Evolutionary conservation across 768 basidiomycete species (phyloP), one percentile per base, ranked within the genome.

Genomic region (Hericium coralloides): DNA sequence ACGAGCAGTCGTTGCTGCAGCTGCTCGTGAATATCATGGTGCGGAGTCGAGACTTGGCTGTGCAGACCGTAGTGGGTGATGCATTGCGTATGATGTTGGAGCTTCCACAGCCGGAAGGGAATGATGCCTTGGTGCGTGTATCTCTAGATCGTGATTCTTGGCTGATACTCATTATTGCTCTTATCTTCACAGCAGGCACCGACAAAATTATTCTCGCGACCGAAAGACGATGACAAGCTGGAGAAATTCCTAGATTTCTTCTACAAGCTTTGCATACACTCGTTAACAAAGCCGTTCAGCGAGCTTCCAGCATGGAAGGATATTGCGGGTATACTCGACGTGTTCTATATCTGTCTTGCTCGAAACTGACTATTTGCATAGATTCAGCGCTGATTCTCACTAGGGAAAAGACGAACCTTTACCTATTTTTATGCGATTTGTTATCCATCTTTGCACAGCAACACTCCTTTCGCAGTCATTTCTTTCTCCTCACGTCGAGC

Each of bases 191-290:
- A 49, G 41, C 55, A 23, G 48, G 51, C 49, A 47, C 64, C 56
- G 26, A 54, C 55, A 50, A 79, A 83, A 69, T 70, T 76, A 48
- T 69, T 76, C 69, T 78, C 74, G 31, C 83, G 85, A 5, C 65
- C 72, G 55, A 92, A 89, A 69, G 94, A 95, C 61, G 90, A 92
- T 54, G 87, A 89, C 6, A 80, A 83, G 38, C 87, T 86, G 1
- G 97, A 98, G 69, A 81, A 84, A 56, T 99, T 94, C 75, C 76
- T 95, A 66, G 88, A 94, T 39, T 92, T 92, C 68, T 95, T 98
- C 70, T 98, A 98, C 74, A 92, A 92, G 69, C 76, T 81, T 48
- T 91, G 87, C 67, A 74, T 87, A 58, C 72, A 79, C n/a, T 77
- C 78, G n/a, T 73, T 99, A 52, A 87, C 92, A 73, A 83, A 81